phyloP scores from a whole-genome alignment of 805 yeast species.

The Candida cerambycidarum region DNA sequence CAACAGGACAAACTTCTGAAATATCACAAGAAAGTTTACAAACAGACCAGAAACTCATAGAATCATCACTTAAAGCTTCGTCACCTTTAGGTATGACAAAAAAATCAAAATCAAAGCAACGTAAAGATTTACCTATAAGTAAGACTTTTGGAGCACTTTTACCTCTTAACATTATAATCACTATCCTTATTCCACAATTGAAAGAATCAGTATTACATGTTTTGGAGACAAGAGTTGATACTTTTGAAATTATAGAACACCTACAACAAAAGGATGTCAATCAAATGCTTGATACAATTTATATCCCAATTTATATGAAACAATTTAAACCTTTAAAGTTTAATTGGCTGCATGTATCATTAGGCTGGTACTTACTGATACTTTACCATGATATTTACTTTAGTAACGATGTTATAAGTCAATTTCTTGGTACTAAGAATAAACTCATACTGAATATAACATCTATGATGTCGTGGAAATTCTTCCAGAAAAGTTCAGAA shows the following conservation, averaged over 20 bases:
- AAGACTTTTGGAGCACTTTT: conserved; percentile 59
- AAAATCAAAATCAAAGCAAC: conserved; percentile 54
- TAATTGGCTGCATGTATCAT: conserved; percentile 59
- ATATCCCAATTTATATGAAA: neutral
- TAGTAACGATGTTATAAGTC: conserved; percentile 21
- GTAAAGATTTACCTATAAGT: conserved; percentile 48
- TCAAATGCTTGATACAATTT: neutral
- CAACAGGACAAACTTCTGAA: no score
- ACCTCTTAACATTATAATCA: conserved; percentile 43
- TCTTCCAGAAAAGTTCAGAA: neutral
- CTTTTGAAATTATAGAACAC: conserved; percentile 34
- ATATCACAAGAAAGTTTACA: no score
- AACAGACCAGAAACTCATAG: conserved; percentile 20
- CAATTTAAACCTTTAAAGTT: conserved; percentile 43
- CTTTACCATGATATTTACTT: conserved; percentile 59
- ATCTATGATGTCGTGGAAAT: conserved; percentile 28
- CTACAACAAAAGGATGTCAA: conserved; percentile 27
- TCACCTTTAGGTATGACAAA: conserved; percentile 62
- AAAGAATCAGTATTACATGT: conserved; percentile 27
- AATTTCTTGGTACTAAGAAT: conserved; percentile 23
- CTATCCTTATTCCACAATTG: conserved; percentile 38
- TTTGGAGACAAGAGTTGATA: conserved; percentile 24
- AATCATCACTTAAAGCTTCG: conserved; percentile 45
- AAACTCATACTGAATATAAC: conserved; percentile 41
- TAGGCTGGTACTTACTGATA: conserved; percentile 76